Base-by-base conservation (phyloP, 2,329 filamentous ascomycete genomes). In the Akanthomyces uredinophilus region DNA sequence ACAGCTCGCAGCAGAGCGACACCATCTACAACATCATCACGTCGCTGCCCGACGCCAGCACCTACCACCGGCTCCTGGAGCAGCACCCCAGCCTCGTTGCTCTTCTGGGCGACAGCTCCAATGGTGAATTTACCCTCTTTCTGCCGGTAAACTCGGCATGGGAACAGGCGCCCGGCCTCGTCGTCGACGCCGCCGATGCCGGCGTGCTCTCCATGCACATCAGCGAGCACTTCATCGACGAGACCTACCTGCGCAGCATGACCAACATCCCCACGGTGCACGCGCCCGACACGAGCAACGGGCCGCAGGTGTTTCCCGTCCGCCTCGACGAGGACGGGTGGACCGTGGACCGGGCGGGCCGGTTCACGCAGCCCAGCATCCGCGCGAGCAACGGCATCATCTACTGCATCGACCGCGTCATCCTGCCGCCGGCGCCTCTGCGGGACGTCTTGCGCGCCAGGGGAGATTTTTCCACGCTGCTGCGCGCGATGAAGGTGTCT, bases 301-400 rank as follows among this genome's bases (percentile, higher is more conserved):
- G 49, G 11, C 57, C 57, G 37, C 57, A 52, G 6, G 27, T 27
- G 4, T 46, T 60, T n/a, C 16, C 47, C 11, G 8, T 46, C 1
- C 41, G 39, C 4, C 24, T 53, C 10, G 27, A 22, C 35, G 8
- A 32, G 20, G 22, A 44, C 24, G 52, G 44, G 10, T 32, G 11
- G 20, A 32, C 14, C 0, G 18, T 62, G 14, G 32, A 22, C 13
- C 18, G n/a, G 6, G 8, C n/a, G 22, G 43, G 51, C 32, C 20
- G 24, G 8, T 43, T 29, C 16, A 22, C 43, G 13, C 35, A 16
- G 22, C 7, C 24, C 29, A 43, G 43, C 60, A 46, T 62, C 22
- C 20, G 35, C 13, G 60, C 52, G 20, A 24, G 46, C 44, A 62
- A 62, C 37, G 60, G 60, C 52, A 43, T 62, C 53, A 35, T 62